Base-by-base conservation (phyloP, 2,329 filamentous ascomycete genomes). In the Pestalotiopsis sp. region DNA sequence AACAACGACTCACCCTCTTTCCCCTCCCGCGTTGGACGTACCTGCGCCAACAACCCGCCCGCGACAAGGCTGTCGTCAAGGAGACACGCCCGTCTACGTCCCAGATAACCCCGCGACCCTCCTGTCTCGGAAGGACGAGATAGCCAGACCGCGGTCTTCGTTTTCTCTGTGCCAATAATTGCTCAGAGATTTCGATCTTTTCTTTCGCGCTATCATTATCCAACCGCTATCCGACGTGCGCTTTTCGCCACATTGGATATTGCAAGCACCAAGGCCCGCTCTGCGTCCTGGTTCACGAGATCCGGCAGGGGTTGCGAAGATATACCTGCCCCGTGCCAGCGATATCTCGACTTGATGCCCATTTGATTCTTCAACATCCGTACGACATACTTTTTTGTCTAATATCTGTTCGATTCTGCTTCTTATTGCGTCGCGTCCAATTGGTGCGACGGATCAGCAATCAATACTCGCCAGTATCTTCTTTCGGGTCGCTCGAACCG, bases 51-150 rank as follows among this genome's bases (percentile, higher is more conserved):
- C 38, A 44, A 20, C 44, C 63, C 48, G 30, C 48, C 22, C 63
- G n/a, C 35, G 26, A 56, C 44, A 24, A 24, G 44, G 44, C 44
- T 52, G 44, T 52, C 44, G 44, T 52, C 20, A 20, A n/a, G 44
- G 44, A 52, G 20, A 52, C 17, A n/a, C 44, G 44, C 44, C 40
- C 44, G 20, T 52, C 44, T 22, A 2, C 30, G 30, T 35, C 30
- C 44, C 44, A 52, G 44, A n/a, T 52, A n/a, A 52, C 26, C 52
- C 39, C 48, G 22, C 40, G 63, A 52, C 4, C 22, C 59, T 55
- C n/a, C 62, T 65, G 62, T 65, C 44, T 65, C 62, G 62, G 62
- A 65, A 65, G 24, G 44, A 65, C 38, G 30, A 48, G 39, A 44
- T 35, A 22, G 26, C 44, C 39, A 22, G 11, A 22, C 38, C 38